Base-by-base conservation (phyloP, 768 basidiomycete species). In the Boletus subcaerulescens region DNA sequence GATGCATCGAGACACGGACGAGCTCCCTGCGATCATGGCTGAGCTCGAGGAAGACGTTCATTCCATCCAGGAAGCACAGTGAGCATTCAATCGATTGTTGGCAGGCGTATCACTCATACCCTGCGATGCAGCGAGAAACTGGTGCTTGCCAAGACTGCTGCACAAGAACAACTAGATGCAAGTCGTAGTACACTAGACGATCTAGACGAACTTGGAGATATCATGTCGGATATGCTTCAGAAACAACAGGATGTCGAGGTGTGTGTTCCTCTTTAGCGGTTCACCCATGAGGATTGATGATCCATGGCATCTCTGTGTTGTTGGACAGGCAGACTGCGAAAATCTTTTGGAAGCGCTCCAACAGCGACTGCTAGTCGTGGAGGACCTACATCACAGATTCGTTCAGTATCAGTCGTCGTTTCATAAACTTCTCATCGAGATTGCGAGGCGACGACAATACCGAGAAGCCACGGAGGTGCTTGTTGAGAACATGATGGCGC, bases 1-100 rank as follows among this genome's bases (percentile, higher is more conserved):
- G 29, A 91, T 93, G 85, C 82, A 86, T 60, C 78, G 89, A 39
- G 91, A 93, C 65, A 89, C 87, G 2, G 80, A 87, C 11, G 90
- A 91, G 64, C 74, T 93, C 7, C 86, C 87, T 4, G 74, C 78
- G 5, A 90, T 93, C 48, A 82, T 93, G 72, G 66, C 74, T 3
- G 91, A 93, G 59, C 66, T 93, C 39, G 85, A 91, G 59, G 80
- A 81, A 36, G 76, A 77, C 55, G 74, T 80, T 12, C 60, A 61
- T n/a, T 67, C 74, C 7, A 83, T 91, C 50, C 76, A 84, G 44
- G 68, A 67, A 7, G 74, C 79, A 43, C 77, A 84, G 90, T 91
- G 66, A 60, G 85, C 70, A 20, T 40, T 6, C 22, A 13, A 33
- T 42, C 13, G 15, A 24, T 11, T 31, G 15, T 48, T 17, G 35